Percentiles rank a stretch among this genome's conserved stretches.
Conservation (phyloP, 2,329 filamentous ascomycete species). For the Alternaria triticina region DNA sequence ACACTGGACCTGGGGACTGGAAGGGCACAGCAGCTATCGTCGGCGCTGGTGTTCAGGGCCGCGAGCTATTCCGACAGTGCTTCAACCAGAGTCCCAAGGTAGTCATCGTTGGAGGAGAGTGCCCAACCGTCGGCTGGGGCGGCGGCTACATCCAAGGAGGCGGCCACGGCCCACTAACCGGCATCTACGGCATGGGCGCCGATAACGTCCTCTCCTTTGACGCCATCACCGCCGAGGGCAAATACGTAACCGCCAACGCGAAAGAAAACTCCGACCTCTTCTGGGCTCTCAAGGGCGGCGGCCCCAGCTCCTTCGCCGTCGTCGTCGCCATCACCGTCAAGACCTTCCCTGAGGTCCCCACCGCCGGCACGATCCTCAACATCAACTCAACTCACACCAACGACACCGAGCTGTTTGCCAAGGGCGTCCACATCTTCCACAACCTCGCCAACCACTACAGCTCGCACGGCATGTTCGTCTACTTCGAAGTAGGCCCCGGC, state of each 20-base stretch:
- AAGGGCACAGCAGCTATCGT: conserved; percentile 39
- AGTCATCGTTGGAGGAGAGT: conserved; percentile 47
- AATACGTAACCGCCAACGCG: conserved; percentile 39
- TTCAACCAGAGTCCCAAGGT: conserved; percentile 38
- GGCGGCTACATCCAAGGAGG: conserved; percentile 55
- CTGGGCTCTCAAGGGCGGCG: conserved; percentile 46
- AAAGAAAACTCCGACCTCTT: conserved; percentile 47
- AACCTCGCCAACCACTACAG: conserved; percentile 43
- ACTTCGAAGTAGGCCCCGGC: conserved; percentile 39
- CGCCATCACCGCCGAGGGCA: conserved; percentile 48
- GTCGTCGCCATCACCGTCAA: conserved; percentile 43
- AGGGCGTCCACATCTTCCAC: conserved; percentile 43
- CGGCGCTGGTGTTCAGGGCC: conserved; percentile 45
- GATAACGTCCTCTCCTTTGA: conserved; percentile 49
- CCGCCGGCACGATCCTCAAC: conserved; percentile 42
- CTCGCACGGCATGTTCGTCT: conserved; percentile 45
- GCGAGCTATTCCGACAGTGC: conserved; percentile 40
- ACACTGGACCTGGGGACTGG: conserved; percentile 43
- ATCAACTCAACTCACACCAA: conserved; percentile 47
- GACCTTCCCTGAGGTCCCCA: conserved; percentile 41
- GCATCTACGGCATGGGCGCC: conserved; percentile 47
- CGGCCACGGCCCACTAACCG: conserved; percentile 51
- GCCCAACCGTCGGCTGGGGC: conserved; percentile 48
- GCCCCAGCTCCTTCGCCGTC: conserved; percentile 40
- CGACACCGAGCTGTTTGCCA: conserved; percentile 34